These are phyloP conservation scores for Musa schizocarpa DNA, from an alignment of 176 grass and related monocot species.

Conservation along the genomic window DNA sequence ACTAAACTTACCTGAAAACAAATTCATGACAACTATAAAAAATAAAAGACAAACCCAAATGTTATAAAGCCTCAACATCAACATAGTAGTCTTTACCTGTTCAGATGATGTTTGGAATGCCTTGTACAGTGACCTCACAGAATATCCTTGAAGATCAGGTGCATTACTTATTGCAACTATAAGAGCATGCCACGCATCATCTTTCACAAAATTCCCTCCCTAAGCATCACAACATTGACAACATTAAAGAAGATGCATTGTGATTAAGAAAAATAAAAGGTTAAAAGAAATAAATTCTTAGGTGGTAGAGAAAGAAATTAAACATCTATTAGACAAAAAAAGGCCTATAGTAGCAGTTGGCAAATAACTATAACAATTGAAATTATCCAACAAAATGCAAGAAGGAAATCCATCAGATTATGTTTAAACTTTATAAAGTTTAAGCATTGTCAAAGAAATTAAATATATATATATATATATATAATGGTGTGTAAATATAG, in stretches of 20 bases:
- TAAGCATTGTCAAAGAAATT: no score
- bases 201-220: conserved; percentile 88
- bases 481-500: no score
- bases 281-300: no score
- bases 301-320: no score
- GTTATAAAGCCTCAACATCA: neutral
- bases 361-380: neutral
- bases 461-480: no score
- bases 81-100: conserved; percentile 51
- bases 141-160: conserved; percentile 94
- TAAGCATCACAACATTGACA: conserved; percentile 20
- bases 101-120: conserved; percentile 53
- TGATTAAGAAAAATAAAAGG: neutral
- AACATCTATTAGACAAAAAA: neutral
- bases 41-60: conserved; percentile 16
- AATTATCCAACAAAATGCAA: no score
- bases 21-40: conserved; percentile 11
- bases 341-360: neutral
- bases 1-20: conserved; percentile 84
- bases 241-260: no score
- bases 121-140: conserved; percentile 76
- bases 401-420: no score
- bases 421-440: no score
- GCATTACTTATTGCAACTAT: conserved; percentile 89
- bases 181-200: conserved; percentile 93